These are phyloP conservation scores for Heliamphora exappendiculata DNA, from an alignment of 148 eudicot genomes.

Conservation along the genomic window DNA sequence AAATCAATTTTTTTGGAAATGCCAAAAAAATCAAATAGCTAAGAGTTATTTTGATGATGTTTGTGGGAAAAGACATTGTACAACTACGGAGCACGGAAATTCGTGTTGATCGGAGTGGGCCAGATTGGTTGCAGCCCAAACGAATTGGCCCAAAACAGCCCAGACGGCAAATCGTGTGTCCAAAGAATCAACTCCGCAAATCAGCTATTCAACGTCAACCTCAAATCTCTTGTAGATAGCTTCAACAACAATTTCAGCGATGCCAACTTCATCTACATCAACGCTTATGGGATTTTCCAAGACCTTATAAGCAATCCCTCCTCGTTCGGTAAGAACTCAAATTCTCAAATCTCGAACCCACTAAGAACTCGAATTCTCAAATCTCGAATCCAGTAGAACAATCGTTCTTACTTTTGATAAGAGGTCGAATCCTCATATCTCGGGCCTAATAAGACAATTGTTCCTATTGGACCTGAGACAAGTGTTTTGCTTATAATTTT, in stretches of 20 bases:
- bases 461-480: too few relatives aligned
- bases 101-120: slow-evolving; percentile 39
- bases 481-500: too few relatives aligned
- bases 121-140: slow-evolving; percentile 61
- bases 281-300: slow-evolving; percentile 43
- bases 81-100: slow-evolving; percentile 43
- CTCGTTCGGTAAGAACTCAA: slow-evolving; percentile 36
- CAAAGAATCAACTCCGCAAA: slow-evolving; percentile 25
- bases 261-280: slow-evolving; percentile 26
- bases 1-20: too few relatives aligned
- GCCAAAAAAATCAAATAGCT: too few relatives aligned
- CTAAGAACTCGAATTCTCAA: too few relatives aligned
- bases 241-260: slow-evolving; percentile 11
- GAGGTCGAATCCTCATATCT: too few relatives aligned
- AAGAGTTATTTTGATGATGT: too few relatives aligned
- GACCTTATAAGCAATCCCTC: slow-evolving; percentile 32
- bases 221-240: slow-evolving; percentile 21
- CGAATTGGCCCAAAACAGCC: slow-evolving; percentile 11
- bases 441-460: too few relatives aligned
- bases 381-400: too few relatives aligned
- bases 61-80: slow-evolving; percentile 35
- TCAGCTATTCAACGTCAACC: slow-evolving; percentile 4
- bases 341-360: too few relatives aligned
- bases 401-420: too few relatives aligned
- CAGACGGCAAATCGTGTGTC: slow-evolving; percentile 35